These are phyloP conservation scores for Pleurotus tuoliensis DNA, from an alignment of 768 basidiomycete species.

Conservation along the genomic window DNA sequence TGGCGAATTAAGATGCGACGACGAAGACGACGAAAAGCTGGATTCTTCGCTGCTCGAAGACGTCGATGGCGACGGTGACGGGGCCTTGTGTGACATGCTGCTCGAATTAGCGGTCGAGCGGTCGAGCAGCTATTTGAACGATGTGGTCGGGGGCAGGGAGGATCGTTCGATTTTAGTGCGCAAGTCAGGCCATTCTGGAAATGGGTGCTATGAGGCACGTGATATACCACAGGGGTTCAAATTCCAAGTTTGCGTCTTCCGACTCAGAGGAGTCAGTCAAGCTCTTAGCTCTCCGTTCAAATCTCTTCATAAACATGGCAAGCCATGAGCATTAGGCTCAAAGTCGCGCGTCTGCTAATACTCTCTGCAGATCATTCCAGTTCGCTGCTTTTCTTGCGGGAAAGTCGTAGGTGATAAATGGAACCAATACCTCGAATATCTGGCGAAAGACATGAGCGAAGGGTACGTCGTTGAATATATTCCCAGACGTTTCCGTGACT, in stretches of 20 bases:
- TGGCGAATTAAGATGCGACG: slow-evolving; percentile 18
- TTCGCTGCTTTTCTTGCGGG: slow-evolving; percentile 96
- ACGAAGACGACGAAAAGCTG: slow-evolving; percentile 15
- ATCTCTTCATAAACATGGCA: too few relatives aligned
- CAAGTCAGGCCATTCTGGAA: slow-evolving; percentile 1
- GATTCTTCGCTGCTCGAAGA: neutral
- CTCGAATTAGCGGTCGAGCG: neutral
- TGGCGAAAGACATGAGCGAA: slow-evolving; percentile 80
- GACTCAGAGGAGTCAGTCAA: too few relatives aligned
- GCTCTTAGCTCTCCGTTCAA: too few relatives aligned
- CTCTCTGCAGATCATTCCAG: slow-evolving; percentile 79
- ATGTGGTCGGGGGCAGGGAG: neutral
- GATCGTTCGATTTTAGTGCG: slow-evolving; percentile 4
- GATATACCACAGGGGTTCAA: too few relatives aligned
- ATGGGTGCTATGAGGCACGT: too few relatives aligned
- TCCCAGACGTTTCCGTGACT: too few relatives aligned
- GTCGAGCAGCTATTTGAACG: neutral
- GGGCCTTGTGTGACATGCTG: slow-evolving; percentile 1
- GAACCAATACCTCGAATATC: slow-evolving; percentile 79
- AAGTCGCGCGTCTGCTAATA: too few relatives aligned
- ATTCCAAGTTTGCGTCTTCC: too few relatives aligned
- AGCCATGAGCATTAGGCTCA: too few relatives aligned
- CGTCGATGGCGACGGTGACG: slow-evolving; percentile 3
- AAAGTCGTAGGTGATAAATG: slow-evolving; percentile 98
- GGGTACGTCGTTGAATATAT: slow-evolving; percentile 53